phyloP scores from a whole-genome alignment of 225 moss, liverwort and hornwort genomes.

The Physcomitrium patens region DNA sequence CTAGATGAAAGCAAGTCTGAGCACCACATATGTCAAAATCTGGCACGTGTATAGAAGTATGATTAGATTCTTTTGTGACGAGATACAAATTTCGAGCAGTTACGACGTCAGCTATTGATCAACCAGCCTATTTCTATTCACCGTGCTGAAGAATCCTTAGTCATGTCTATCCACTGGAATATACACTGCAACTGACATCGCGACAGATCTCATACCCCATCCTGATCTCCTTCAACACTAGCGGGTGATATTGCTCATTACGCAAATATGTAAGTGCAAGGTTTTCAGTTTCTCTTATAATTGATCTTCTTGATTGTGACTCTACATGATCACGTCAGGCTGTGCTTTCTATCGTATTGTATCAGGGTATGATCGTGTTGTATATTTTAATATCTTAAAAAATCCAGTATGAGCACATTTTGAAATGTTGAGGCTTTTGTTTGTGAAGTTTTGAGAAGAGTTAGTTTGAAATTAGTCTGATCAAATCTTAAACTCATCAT shows the following conservation, averaged over 20 bases:
- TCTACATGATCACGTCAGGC: too few relatives aligned
- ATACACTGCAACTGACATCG: slow-evolving; percentile 67
- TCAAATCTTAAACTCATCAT: not conserved
- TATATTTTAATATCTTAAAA: too few relatives aligned
- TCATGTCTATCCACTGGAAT: slow-evolving; percentile 75
- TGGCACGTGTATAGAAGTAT: not conserved
- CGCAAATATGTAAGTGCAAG: not conserved
- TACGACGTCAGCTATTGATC: slow-evolving; percentile 58
- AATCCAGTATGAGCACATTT: slow-evolving; percentile 28
- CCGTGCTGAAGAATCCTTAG: slow-evolving; percentile 59
- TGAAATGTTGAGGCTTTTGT: not conserved
- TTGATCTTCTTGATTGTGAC: too few relatives aligned
- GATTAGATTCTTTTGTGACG: slow-evolving; percentile 32
- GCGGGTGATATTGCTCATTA: slow-evolving; percentile 35
- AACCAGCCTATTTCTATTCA: slow-evolving; percentile 71
- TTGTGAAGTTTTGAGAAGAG: not conserved
- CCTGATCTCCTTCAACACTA: slow-evolving; percentile 67
- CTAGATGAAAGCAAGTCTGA: not conserved
- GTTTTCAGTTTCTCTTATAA: too few relatives aligned
- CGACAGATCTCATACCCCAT: slow-evolving; percentile 79
- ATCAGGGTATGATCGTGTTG: too few relatives aligned
- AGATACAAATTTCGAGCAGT: slow-evolving; percentile 59
- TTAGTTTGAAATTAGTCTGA: not conserved
- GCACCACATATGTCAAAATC: not conserved
- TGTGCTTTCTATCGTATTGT: too few relatives aligned